These are phyloP conservation scores for Discostella stelligeroides DNA, from an alignment of 108 stramenopile species.

Conservation along the genomic window DNA sequence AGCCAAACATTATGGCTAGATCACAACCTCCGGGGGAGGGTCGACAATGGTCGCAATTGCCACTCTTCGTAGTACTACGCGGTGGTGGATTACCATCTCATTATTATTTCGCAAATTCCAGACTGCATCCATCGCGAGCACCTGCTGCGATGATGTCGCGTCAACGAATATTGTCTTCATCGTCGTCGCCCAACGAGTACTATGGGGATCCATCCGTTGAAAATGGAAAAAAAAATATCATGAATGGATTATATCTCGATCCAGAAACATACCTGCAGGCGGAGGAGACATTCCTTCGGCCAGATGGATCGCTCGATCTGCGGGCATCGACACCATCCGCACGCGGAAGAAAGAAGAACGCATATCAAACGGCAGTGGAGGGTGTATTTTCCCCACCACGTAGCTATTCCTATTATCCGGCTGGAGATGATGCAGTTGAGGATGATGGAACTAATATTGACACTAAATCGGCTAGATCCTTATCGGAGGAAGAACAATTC, in stretches of 20 bases:
- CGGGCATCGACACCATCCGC: neutral
- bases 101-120: too few species aligned
- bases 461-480: neutral
- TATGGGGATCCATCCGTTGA: neutral
- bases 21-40: too few species aligned
- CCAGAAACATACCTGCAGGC: slow-evolving; percentile 14
- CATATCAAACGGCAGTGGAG: slow-evolving; percentile 28
- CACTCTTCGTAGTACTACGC: too few species aligned
- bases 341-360: slow-evolving; percentile 4
- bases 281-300: slow-evolving; percentile 9
- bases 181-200: slow-evolving; percentile 8
- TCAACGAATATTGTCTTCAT: neutral
- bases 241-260: slow-evolving; percentile 13
- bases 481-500: slow-evolving; percentile 30
- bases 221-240: neutral
- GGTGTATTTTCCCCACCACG: slow-evolving; percentile 28
- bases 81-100: too few species aligned
- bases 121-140: too few species aligned
- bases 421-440: slow-evolving; percentile 1
- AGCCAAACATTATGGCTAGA: too few species aligned
- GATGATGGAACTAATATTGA: neutral
- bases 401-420: slow-evolving; percentile 21
- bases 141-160: neutral
- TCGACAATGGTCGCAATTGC: too few species aligned
- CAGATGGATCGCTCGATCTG: slow-evolving; percentile 22